These are phyloP conservation scores for Suillus alpinus DNA, from an alignment of 768 basidiomycete genomes.

Conservation along the genomic window DNA sequence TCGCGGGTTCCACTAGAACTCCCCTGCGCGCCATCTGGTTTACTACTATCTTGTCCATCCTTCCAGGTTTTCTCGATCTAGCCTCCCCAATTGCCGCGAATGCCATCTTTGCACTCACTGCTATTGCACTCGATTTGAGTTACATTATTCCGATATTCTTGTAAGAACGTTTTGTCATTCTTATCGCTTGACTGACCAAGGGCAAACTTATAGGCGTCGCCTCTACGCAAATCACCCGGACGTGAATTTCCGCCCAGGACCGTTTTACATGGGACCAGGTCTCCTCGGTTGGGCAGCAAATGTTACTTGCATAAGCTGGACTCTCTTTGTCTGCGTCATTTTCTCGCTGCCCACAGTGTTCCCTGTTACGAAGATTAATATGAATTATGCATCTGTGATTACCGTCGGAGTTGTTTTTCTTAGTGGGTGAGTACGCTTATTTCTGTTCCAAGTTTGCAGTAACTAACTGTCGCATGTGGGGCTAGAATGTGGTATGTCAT, in stretches of 20 bases:
- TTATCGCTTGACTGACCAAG: not conserved
- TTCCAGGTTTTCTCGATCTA: slow-evolving; percentile 73
- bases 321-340: slow-evolving; percentile 64
- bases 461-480: not conserved
- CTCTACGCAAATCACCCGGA: slow-evolving; percentile 72
- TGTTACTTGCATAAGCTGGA: slow-evolving; percentile 65
- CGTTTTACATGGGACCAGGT: slow-evolving; percentile 81
- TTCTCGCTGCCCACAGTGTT: slow-evolving; percentile 68
- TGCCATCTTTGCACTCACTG: slow-evolving; percentile 80
- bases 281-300: slow-evolving; percentile 61
- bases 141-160: slow-evolving; percentile 83
- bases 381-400: slow-evolving; percentile 82
- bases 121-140: slow-evolving; percentile 73
- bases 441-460: not conserved
- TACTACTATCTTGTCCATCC: slow-evolving; percentile 61
- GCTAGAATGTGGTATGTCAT: slow-evolving; percentile 50
- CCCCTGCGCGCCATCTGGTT: slow-evolving; percentile 79
- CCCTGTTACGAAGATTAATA: slow-evolving; percentile 68
- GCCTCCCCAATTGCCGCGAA: slow-evolving; percentile 75
- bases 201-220: slow-evolving; percentile 41
- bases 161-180: slow-evolving; percentile 19
- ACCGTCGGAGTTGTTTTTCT: slow-evolving; percentile 51
- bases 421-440: slow-evolving; percentile 40
- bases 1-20: slow-evolving; percentile 60
- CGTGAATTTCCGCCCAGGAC: slow-evolving; percentile 81